Evolutionary conservation across 176 grass and related monocot genomes (phyloP).

Genomic region (Oryza meyeriana): DNA sequence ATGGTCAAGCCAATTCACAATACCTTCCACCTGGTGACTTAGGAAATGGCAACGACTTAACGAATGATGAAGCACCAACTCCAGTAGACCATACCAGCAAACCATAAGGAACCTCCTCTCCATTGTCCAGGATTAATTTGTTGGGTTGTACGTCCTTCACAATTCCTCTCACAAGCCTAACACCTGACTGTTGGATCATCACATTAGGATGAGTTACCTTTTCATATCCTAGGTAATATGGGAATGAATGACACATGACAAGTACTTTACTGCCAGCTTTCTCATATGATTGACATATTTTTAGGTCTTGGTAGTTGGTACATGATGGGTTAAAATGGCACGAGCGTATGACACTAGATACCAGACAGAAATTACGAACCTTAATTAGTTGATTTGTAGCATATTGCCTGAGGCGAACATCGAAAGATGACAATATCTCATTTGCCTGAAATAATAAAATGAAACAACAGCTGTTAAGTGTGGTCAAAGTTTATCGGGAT

Average conservation of each 20-base stretch:
- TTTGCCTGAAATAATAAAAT: constrained; percentile 68
- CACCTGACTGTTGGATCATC: constrained; percentile 68
- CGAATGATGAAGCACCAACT: constrained; percentile 81
- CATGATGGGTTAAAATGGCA: constrained; percentile 8
- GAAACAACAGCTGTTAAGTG: neutral
- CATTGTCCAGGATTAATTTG: constrained; percentile 78
- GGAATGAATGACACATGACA: neutral
- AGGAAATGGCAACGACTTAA: constrained; percentile 68
- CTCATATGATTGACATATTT: neutral
- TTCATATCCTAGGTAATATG: constrained; percentile 2
- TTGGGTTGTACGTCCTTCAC: constrained; percentile 85
- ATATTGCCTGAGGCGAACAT: constrained; percentile 93
- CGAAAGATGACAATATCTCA: constrained; percentile 94
- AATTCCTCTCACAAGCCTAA: constrained; percentile 72
- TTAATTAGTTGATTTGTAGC: constrained; percentile 83
- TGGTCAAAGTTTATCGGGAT: neutral
- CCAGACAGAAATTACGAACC: constrained; percentile 35
- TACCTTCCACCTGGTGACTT: constrained; percentile 95
- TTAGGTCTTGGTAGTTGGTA: neutral
- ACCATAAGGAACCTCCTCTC: constrained; percentile 87
- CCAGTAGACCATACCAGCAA: constrained; percentile 98
- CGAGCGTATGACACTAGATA: neutral
- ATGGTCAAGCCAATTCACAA: constrained; percentile 25
- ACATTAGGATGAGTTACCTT: constrained; percentile 3
- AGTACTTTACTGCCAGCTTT: neutral